These are phyloP conservation scores for Chrysanthemum seticuspe DNA, from an alignment of 129 eudicot species.

Conservation along the genomic window DNA sequence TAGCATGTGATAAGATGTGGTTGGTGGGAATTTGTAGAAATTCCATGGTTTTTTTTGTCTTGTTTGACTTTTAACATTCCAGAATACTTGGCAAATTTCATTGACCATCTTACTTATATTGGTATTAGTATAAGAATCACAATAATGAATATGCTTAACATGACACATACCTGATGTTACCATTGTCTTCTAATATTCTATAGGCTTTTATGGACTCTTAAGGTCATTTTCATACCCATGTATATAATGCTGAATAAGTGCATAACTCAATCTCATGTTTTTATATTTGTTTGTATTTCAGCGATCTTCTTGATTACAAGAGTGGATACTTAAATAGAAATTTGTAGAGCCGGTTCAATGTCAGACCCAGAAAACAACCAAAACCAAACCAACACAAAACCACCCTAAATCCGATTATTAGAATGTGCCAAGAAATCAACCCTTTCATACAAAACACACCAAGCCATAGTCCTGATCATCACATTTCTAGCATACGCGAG, in stretches of 20 bases:
- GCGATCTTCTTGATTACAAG: slow-evolving; percentile 25
- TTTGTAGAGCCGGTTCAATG: slow-evolving; percentile 44
- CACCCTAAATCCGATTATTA: slow-evolving; percentile 58
- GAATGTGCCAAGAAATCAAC: slow-evolving; percentile 43
- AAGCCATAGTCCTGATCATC: slow-evolving; percentile 62
- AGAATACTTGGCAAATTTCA: not conserved
- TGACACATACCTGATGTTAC: too few relatives aligned
- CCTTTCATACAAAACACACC: slow-evolving; percentile 71
- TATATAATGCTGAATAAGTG: not conserved
- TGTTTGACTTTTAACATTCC: slow-evolving; percentile 1
- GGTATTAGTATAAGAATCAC: not conserved
- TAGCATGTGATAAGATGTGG: slow-evolving; percentile 19
- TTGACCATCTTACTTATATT: not conserved
- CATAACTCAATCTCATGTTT: slow-evolving; percentile 2
- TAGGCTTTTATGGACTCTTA: not conserved
- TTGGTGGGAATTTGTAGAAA: slow-evolving; percentile 3
- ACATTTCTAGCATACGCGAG: slow-evolving; percentile 76
- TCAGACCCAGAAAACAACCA: slow-evolving; percentile 27
- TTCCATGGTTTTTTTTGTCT: not conserved
- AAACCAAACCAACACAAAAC: slow-evolving; percentile 36
- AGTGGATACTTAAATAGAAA: not conserved
- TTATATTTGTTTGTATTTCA: slow-evolving; percentile 17
- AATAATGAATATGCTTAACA: not conserved
- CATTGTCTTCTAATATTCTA: not conserved
- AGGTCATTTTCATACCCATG: not conserved